A percentile compares a stretch with the other conserved stretches of the same genome.
These are phyloP conservation scores for Boletus sp. DNA, from an alignment of 1,284 basidiomycete species.

Conservation along the genomic window DNA sequence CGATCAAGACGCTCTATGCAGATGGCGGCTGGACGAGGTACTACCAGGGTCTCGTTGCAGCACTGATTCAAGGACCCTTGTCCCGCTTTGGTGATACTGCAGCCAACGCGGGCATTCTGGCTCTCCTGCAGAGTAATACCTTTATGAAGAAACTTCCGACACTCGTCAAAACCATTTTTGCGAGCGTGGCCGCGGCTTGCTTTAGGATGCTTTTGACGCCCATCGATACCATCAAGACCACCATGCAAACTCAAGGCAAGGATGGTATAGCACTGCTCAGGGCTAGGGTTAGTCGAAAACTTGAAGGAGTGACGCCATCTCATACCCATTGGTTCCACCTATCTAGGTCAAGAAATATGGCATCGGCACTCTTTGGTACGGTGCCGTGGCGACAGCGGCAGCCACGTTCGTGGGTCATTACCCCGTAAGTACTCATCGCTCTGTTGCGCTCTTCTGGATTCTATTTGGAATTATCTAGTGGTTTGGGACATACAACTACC, in stretches of 20 bases:
- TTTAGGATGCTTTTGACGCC: conserved; percentile 86
- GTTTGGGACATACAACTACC: conserved; percentile 83
- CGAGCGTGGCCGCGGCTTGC: conserved; percentile 63
- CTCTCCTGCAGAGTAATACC: conserved; percentile 65
- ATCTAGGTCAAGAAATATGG: conserved; percentile 68
- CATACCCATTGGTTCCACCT: background rate
- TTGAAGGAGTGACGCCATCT: background rate
- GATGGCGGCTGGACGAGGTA: conserved; percentile 80
- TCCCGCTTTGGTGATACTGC: conserved; percentile 88
- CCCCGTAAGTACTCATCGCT: conserved; percentile 44
- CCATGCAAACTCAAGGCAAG: conserved; percentile 83
- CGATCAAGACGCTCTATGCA: conserved; percentile 61
- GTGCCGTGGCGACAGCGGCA: conserved; percentile 82
- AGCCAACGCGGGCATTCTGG: conserved; percentile 77
- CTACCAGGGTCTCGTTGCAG: conserved; percentile 79
- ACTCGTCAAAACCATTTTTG: conserved; percentile 67
- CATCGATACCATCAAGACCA: conserved; percentile 89
- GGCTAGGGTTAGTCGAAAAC: conserved; percentile 46
- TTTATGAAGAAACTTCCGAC: conserved; percentile 61
- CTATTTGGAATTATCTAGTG: conserved; percentile 39
- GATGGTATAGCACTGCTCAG: conserved; percentile 61
- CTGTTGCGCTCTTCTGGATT: background rate
- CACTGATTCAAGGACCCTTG: conserved; percentile 75
- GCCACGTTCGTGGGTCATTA: conserved; percentile 92
- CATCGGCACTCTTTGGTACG: conserved; percentile 78